Evolutionary conservation across 1,139 yeast genomes (phyloP).

Genomic region (Pichia sp.): DNA sequence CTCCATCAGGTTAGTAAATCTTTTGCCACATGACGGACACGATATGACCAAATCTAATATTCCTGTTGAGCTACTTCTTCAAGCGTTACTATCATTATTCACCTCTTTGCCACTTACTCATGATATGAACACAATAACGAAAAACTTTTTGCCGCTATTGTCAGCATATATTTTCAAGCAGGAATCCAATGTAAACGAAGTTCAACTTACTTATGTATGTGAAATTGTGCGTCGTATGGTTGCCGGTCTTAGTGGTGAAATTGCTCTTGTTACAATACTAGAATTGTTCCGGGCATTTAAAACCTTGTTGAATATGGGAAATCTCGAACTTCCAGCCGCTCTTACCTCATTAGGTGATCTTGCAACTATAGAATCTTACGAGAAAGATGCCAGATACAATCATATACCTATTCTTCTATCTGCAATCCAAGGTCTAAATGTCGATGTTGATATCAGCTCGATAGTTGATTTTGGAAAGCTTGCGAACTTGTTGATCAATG

Average conservation of each 20-base stretch:
- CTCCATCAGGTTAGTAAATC: conserved; percentile 45
- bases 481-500: neutral
- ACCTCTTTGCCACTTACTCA: conserved; percentile 21
- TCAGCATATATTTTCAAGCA: conserved; percentile 19
- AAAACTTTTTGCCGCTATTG: conserved; percentile 28
- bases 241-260: conserved; percentile 9
- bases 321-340: neutral
- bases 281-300: conserved; percentile 9
- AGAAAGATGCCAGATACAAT: neutral
- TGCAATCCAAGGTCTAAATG: conserved; percentile 12
- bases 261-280: conserved; percentile 2
- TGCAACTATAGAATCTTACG: neutral
- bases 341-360: neutral
- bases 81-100: conserved; percentile 30
- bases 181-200: neutral
- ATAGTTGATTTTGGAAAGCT: conserved; percentile 1
- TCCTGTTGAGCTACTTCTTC: conserved; percentile 21
- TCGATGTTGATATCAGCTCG: neutral
- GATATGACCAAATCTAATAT: conserved; percentile 2
- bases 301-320: neutral
- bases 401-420: conserved; percentile 13
- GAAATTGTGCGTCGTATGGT: conserved; percentile 11
- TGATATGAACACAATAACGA: conserved; percentile 25
- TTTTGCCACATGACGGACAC: conserved; percentile 8
- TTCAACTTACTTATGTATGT: conserved; percentile 8